phyloP scores from a whole-genome alignment of 202 grass and related monocot genomes.

The Zizania palustris region DNA sequence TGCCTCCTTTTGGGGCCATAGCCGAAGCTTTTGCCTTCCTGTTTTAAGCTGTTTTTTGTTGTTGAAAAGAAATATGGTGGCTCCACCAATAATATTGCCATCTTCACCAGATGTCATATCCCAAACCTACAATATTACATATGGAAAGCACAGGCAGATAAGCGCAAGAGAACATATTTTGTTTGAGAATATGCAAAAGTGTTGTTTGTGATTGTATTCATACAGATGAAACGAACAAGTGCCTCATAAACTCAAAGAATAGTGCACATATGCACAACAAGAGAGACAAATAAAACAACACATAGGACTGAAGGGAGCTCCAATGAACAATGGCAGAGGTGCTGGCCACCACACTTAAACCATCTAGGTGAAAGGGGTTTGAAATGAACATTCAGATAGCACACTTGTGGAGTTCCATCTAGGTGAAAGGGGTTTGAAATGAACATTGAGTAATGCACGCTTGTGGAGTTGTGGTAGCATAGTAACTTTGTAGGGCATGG shows the following conservation, averaged over 20 bases:
- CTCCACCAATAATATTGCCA: slow-evolving; percentile 58
- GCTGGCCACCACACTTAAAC: not conserved
- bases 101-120: slow-evolving; percentile 71
- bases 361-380: not conserved
- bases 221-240: not conserved
- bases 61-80: slow-evolving; percentile 88
- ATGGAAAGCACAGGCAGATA: slow-evolving; percentile 6
- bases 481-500: not conserved
- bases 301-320: not conserved
- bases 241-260: not conserved
- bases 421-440: not conserved
- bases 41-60: slow-evolving; percentile 91
- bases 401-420: not conserved
- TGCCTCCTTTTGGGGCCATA: slow-evolving; percentile 74
- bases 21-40: slow-evolving; percentile 73
- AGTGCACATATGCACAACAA: not conserved
- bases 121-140: slow-evolving; percentile 61
- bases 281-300: not conserved
- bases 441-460: not conserved
- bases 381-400: not conserved
- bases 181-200: not conserved
- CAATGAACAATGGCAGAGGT: not conserved
- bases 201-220: not conserved
- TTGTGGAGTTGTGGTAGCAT: not conserved
- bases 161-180: not conserved